These are phyloP conservation scores for Phytophthora cactorum DNA, from an alignment of 352 stramenopile genomes.

Conservation along the genomic window DNA sequence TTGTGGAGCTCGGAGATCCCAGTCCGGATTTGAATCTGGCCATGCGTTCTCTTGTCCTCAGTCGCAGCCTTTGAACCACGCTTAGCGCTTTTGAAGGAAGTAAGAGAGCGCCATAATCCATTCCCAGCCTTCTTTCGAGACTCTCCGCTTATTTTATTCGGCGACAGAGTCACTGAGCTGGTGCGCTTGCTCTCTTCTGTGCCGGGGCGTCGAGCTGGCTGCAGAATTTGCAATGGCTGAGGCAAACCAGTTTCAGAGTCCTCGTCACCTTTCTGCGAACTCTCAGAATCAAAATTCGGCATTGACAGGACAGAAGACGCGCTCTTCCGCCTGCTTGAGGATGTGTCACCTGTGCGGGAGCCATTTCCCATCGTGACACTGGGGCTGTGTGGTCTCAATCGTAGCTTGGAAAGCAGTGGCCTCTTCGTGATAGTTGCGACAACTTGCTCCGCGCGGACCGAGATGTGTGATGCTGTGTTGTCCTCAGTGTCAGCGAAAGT, in stretches of 20 bases:
- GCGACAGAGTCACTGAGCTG: constrained; percentile 7
- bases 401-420: constrained; percentile 61
- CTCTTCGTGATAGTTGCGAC: constrained; percentile 36
- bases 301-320: constrained; percentile 12
- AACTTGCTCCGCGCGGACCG: constrained; percentile 10
- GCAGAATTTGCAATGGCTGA: constrained; percentile 19
- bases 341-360: neutral
- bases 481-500: neutral
- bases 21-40: constrained; percentile 24
- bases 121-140: constrained; percentile 23
- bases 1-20: constrained; percentile 25
- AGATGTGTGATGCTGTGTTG: neutral
- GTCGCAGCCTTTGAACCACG: constrained; percentile 30
- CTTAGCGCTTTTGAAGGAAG: constrained; percentile 44
- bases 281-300: constrained; percentile 4
- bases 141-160: constrained; percentile 18
- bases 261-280: constrained; percentile 4
- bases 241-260: neutral
- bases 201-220: constrained; percentile 11
- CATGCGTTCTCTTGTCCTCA: constrained; percentile 19
- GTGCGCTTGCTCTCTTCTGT: constrained; percentile 20
- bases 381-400: constrained; percentile 56
- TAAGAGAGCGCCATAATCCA: constrained; percentile 51
- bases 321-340: constrained; percentile 14
- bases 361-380: constrained; percentile 25